phyloP scores from a whole-genome alignment of 306 rosid species.

The Fagus sylvatica region DNA sequence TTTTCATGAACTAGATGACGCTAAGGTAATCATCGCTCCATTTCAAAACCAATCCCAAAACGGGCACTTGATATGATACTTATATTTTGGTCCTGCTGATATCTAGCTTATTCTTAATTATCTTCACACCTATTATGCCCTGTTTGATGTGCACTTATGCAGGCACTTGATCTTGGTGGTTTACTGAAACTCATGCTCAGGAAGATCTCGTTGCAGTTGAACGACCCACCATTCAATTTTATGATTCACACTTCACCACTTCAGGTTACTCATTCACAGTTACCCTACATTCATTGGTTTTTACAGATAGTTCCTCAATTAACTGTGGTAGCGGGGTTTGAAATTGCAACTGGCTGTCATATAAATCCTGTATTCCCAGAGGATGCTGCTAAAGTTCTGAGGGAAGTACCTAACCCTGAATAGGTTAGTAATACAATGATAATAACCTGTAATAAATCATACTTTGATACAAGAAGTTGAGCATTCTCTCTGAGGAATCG shows the following conservation, averaged over 20 bases:
- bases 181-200: constrained; percentile 44
- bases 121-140: background rate
- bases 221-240: constrained; percentile 54
- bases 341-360: constrained; percentile 51
- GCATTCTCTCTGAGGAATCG: background rate
- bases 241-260: constrained; percentile 55
- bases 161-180: constrained; percentile 56
- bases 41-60: too few relatives aligned
- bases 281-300: constrained; percentile 46
- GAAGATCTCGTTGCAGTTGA: constrained; percentile 49
- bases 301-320: constrained; percentile 55
- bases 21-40: constrained; percentile 28
- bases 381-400: constrained; percentile 54
- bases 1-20: constrained; percentile 41
- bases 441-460: background rate
- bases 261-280: constrained; percentile 21
- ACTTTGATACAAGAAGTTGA: background rate
- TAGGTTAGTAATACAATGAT: background rate
- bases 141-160: constrained; percentile 16
- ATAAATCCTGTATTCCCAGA: constrained; percentile 55
- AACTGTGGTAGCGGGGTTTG: constrained; percentile 45
- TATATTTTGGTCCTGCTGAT: background rate
- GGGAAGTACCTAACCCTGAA: constrained; percentile 33
- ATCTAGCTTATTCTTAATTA: background rate
- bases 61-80: background rate